Evolutionary conservation across 2,329 filamentous ascomycete species (phyloP).

Genomic region (Cladosporium halotolerans): DNA sequence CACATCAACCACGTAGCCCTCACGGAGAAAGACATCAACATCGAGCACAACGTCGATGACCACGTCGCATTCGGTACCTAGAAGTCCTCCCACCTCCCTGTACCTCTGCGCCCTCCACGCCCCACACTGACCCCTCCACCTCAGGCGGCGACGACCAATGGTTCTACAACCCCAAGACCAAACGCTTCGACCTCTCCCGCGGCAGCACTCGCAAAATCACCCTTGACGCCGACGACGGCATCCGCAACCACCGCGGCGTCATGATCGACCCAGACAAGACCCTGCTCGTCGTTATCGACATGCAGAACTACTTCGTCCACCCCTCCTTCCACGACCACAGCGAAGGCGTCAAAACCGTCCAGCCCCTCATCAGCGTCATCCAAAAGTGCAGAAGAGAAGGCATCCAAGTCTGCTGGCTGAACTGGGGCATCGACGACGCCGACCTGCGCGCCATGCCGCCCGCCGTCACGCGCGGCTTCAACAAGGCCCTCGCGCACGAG

Average conservation of each 20-base stretch:
- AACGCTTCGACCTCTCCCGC: constrained; percentile 38
- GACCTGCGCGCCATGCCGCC: constrained; percentile 36
- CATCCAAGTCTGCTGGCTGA: constrained; percentile 37
- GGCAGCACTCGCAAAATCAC: constrained; percentile 32
- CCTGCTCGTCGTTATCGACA: constrained; percentile 37
- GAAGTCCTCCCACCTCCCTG: constrained; percentile 15
- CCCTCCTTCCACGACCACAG: constrained; percentile 27
- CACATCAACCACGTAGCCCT: constrained; percentile 24
- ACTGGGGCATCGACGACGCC: constrained; percentile 37
- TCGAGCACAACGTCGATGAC: constrained; percentile 32
- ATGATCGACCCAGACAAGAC: constrained; percentile 36
- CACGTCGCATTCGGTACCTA: constrained; percentile 32
- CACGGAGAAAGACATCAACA: constrained; percentile 17
- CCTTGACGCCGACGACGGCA: constrained; percentile 36
- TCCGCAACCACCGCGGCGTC: constrained; percentile 36
- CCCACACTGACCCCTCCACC: constrained; percentile 7
- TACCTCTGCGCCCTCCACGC: not conserved
- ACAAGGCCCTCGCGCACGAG: constrained; percentile 25
- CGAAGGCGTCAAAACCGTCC: constrained; percentile 29
- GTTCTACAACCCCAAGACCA: constrained; percentile 36
- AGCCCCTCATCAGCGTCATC: constrained; percentile 34
- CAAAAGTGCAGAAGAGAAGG: constrained; percentile 35
- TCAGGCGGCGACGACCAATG: constrained; percentile 36
- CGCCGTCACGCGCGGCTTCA: constrained; percentile 37
- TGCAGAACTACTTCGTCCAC: constrained; percentile 40